phyloP scores from a whole-genome alignment of 768 basidiomycete species.

The Scleroderma bovista region DNA sequence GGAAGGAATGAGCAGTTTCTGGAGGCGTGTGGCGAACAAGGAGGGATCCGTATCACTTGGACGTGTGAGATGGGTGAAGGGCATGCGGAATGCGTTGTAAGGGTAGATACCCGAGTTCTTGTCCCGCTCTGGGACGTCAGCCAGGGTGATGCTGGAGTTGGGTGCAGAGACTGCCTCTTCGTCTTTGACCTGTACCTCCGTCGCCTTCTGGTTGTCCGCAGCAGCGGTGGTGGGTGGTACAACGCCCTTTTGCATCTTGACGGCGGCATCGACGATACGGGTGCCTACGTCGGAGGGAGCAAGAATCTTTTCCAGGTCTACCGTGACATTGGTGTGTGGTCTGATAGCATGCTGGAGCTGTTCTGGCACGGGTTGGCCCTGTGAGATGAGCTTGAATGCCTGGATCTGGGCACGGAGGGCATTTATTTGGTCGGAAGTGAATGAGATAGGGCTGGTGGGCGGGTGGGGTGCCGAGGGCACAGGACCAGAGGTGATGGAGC shows the following conservation, averaged over 20 bases:
- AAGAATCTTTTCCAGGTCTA: slow-evolving; percentile 61
- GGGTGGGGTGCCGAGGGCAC: slow-evolving; percentile 44
- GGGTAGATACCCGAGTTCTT: slow-evolving; percentile 79
- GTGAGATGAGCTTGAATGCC: slow-evolving; percentile 69
- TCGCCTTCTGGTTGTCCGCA: not conserved
- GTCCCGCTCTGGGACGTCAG: slow-evolving; percentile 73
- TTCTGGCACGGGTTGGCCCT: slow-evolving; percentile 64
- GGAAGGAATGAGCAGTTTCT: slow-evolving; percentile 80
- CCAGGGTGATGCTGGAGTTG: slow-evolving; percentile 38
- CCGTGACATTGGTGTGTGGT: slow-evolving; percentile 52
- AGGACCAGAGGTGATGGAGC: slow-evolving; percentile 45
- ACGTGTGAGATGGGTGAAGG: slow-evolving; percentile 75
- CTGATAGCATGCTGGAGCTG: slow-evolving; percentile 65
- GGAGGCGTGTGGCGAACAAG: slow-evolving; percentile 65
- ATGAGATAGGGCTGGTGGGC: slow-evolving; percentile 72
- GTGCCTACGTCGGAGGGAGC: slow-evolving; percentile 54
- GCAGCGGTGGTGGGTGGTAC: slow-evolving; percentile 16
- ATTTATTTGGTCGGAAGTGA: slow-evolving; percentile 68
- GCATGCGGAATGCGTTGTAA: slow-evolving; percentile 85
- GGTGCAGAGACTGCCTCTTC: slow-evolving; percentile 44
- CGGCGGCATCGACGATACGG: slow-evolving; percentile 67
- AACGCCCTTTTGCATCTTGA: slow-evolving; percentile 61
- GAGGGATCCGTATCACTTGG: slow-evolving; percentile 53
- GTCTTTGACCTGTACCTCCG: slow-evolving; percentile 42
- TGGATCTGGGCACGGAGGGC: slow-evolving; percentile 79